Evolutionary conservation across 2,329 filamentous ascomycete species (phyloP), one percentile per base, ranked within the genome.

Genomic region (Fusarium austroafricanum): DNA sequence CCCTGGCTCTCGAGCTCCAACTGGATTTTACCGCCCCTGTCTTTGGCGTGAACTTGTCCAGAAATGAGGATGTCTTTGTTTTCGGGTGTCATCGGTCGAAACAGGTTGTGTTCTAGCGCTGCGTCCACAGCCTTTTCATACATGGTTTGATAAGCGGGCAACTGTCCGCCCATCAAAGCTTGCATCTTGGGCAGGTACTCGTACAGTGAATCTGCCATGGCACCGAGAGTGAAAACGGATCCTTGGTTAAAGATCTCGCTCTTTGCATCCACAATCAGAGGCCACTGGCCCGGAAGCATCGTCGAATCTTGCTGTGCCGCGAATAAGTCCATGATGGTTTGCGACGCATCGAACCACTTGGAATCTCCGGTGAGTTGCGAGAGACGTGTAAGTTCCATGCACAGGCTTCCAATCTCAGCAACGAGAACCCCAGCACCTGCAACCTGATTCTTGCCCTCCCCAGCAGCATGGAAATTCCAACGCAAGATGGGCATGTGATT

Each of bases 141-240:
- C 82, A 92, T 87, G 38, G 75, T 79, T 44, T 82, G 81, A 73
- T 91, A 91, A 61, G 86, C 75, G 23, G 85, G 49, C 18, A 84
- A 78, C 9, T 80, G 78, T 4, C 89, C 89, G 26, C 87, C 85
- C 1, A 91, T 82, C 3, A 92, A 80, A 47, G 74, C 69, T 71
- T 90, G 96, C 92, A 96, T 96, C 82, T 97, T 97, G 77, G 97
- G 90, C 21, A 97, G 86, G 74, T 97, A 97, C 79, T 97, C 93
- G 79, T 96, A 97, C 64, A 68, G 82, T 82, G 76, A 84, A 59
- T 84, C 82, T n/a, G 77, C 79, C 65, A 83, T 77, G 5, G 81
- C 84, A 15, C 85, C 85, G 3, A 87, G 75, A 0, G 83, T 83
- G 58, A 82, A 92, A 2, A 55, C 58, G 6, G 54, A 39, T 3